Base-by-base conservation (phyloP, 768 basidiomycete species). In the Tricholoma saponaceum region DNA sequence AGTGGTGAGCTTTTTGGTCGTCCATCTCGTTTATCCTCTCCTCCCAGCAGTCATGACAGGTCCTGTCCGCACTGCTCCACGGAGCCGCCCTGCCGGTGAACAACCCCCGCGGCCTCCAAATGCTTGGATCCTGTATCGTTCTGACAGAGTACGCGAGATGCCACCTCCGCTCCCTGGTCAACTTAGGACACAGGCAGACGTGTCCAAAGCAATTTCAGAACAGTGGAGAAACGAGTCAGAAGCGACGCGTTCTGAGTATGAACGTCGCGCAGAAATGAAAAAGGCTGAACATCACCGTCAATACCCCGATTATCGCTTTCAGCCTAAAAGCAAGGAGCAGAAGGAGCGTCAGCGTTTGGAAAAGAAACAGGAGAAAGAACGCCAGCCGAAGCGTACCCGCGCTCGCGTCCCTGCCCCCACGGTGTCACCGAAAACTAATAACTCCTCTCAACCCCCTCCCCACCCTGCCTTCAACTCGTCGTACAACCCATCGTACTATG, bases 81-180 rank as follows among this genome's bases (percentile, higher is more conserved):
- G 44, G 26, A 30, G 0, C 56, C 25, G 55, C 61, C 47, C 12
- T 54, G 52, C 8, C 50, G 20, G 41, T 28, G 59, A 71, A 16
- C 70, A 77, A 55, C 76, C 79, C 4, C 86, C 87, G 9, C 80
- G 91, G 0, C 90, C 91, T 3, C 83, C 85, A 9, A 93, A 92
- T 66, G 85, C 90, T 0, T 93, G 89, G 89, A 92, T 93, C 58
- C 61, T 92, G 14, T 93, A 89, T 70, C 83, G 91, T 41, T 83
- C 86, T 2, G 79, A 83, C 59, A 83, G 80, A 65, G 73, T 82
- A 43, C 71, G 69, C 58, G 67, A 73, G 10, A 67, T 86, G 52
- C 72, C 75, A 16, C 72, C 74, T 41, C 60, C 68, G 23, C 57
- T 61, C 33, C 69, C 68, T 23, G 73, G 69, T 18, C 63, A 69